Evolutionary conservation across 352 stramenopile species (phyloP).

Genomic region (Phytopythium litorale): DNA sequence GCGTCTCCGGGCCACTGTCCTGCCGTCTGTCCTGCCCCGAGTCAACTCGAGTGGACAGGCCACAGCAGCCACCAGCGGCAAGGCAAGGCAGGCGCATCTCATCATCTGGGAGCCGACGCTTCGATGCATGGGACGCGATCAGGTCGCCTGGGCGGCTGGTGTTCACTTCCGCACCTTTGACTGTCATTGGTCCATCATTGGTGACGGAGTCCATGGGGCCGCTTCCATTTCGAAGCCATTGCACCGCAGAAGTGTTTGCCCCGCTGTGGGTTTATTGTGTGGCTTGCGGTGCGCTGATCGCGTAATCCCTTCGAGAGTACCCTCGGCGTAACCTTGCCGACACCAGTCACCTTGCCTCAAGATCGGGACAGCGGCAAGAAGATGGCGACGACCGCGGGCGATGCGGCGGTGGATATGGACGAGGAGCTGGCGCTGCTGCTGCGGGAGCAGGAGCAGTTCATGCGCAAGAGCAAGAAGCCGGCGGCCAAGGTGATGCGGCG

Average conservation of each 20-base stretch:
- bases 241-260: neutral
- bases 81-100: no score
- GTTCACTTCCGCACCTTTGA: neutral
- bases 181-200: neutral
- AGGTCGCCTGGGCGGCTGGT: no score
- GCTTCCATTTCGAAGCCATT: constrained; percentile 1
- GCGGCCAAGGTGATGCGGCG: constrained; percentile 55
- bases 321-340: no score
- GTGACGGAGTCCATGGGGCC: neutral
- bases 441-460: constrained; percentile 78
- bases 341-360: neutral
- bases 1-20: neutral
- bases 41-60: neutral
- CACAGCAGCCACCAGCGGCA: neutral
- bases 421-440: constrained; percentile 75
- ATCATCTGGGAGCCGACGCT: neutral
- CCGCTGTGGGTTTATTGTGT: neutral
- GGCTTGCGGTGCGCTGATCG: neutral
- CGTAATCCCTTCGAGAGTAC: neutral
- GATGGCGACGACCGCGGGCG: neutral
- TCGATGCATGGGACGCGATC: neutral
- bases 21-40: neutral
- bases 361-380: neutral
- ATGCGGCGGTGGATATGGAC: constrained; percentile 50
- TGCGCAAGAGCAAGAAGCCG: constrained; percentile 49